Evolutionary conservation across 225 moss, liverwort and hornwort genomes (phyloP).

Genomic region (Sphagnum contortum): DNA sequence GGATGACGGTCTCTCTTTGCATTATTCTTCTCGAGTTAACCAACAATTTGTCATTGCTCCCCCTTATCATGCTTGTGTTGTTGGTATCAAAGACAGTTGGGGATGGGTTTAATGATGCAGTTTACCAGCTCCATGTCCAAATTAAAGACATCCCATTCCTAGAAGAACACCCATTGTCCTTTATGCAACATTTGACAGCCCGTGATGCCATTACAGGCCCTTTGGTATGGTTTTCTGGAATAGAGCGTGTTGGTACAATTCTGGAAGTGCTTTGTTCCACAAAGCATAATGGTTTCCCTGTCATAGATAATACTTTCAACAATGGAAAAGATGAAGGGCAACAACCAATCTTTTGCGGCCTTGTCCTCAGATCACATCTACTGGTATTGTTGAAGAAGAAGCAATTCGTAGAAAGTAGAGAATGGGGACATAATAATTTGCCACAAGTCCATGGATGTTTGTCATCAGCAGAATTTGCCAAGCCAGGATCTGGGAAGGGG

Average conservation of each 20-base stretch:
- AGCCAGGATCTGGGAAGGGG: conserved; percentile 26
- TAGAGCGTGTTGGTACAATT: conserved; percentile 28
- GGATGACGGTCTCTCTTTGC: conserved; percentile 47
- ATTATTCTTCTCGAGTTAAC: conserved; percentile 48
- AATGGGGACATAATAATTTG: background rate
- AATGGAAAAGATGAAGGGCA: background rate
- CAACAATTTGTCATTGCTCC: conserved; percentile 40
- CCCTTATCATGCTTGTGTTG: conserved; percentile 45
- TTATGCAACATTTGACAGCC: conserved; percentile 49
- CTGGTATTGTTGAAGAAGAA: conserved; percentile 31
- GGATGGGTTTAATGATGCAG: conserved; percentile 44
- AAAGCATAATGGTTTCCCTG: conserved; percentile 35
- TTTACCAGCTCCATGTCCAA: conserved; percentile 36
- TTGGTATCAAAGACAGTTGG: conserved; percentile 44
- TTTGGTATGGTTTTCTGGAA: conserved; percentile 5
- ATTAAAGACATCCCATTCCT: conserved; percentile 40
- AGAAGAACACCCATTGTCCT: conserved; percentile 36
- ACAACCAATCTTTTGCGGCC: conserved; percentile 15
- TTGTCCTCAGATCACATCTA: conserved; percentile 35
- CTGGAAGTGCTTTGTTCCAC: conserved; percentile 19
- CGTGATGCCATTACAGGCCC: conserved; percentile 24
- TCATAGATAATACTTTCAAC: conserved; percentile 13
- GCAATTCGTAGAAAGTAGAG: conserved; percentile 10
- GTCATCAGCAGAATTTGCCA: conserved; percentile 24
- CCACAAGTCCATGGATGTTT: conserved; percentile 2